A percentile compares a stretch with the other conserved stretches of the same genome.
Conservation (phyloP, 2,329 filamentous ascomycete genomes). For the Daldinia eschscholtzii region DNA sequence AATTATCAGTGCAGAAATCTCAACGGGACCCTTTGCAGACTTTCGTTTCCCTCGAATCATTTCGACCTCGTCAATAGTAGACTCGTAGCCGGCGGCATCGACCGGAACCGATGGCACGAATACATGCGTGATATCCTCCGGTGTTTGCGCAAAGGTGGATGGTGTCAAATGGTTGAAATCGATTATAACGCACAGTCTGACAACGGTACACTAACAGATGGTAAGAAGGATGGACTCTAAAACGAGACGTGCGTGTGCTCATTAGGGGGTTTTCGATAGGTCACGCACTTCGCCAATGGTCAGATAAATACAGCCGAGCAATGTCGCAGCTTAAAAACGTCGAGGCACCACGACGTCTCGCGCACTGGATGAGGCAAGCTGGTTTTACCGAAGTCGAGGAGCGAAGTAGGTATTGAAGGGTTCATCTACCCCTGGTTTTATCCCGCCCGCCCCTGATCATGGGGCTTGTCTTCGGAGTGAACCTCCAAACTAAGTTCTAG, state of each 20-base stretch:
- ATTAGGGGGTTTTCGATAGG: conserved; percentile 54
- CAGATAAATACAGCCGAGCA: conserved; percentile 71
- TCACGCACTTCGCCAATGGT: conserved; percentile 77
- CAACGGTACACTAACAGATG: conserved; percentile 79
- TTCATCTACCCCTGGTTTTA: conserved; percentile 20
- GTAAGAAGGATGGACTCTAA: conserved; percentile 54
- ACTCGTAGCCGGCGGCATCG: conserved; percentile 77
- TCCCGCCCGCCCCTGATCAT: conserved; percentile 8
- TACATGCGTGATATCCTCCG: conserved; percentile 83
- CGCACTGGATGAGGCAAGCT: conserved; percentile 68
- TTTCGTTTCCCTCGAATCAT: conserved; percentile 71
- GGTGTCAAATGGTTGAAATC: conserved; percentile 90
- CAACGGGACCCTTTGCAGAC: conserved; percentile 39
- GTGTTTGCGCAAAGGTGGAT: conserved; percentile 80
- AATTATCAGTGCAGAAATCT: conserved; percentile 29
- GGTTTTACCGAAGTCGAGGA: conserved; percentile 78
- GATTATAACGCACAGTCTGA: conserved; percentile 89
- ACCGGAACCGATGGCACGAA: conserved; percentile 76
- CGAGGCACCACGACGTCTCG: conserved; percentile 71
- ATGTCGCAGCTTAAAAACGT: conserved; percentile 74
- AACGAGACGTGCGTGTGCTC: conserved; percentile 17
- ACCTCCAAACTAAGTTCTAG: conserved; percentile 6
- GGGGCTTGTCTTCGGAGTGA: conserved; percentile 5
- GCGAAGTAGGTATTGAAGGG: conserved; percentile 41
- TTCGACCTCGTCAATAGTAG: conserved; percentile 90